Evolutionary conservation across 768 basidiomycete species (phyloP).

Genomic region (Suillus discolor): DNA sequence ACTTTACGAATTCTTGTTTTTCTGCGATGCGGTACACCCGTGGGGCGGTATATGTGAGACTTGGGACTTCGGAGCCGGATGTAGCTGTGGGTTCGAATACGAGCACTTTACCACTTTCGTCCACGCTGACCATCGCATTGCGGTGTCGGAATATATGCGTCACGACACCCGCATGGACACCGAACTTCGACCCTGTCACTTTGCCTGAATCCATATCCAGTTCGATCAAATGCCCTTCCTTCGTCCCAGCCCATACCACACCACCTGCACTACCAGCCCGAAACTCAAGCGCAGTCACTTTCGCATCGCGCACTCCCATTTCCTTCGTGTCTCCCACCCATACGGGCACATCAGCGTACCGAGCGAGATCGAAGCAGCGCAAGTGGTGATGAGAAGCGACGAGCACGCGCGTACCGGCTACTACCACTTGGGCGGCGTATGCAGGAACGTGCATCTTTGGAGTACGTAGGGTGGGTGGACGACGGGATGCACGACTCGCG

Average conservation of each 20-base stretch:
- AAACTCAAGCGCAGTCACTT: constrained; percentile 80
- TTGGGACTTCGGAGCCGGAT: constrained; percentile 41
- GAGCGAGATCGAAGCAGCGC: constrained; percentile 61
- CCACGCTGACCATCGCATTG: constrained; percentile 74
- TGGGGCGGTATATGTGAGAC: constrained; percentile 50
- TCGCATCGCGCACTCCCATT: constrained; percentile 63
- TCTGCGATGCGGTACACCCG: constrained; percentile 73
- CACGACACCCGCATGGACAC: constrained; percentile 67
- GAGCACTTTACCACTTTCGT: constrained; percentile 83
- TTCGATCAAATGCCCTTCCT: constrained; percentile 87
- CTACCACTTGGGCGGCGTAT: constrained; percentile 53
- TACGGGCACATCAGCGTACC: constrained; percentile 41
- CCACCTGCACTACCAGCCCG: constrained; percentile 56
- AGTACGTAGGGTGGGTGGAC: constrained; percentile 43
- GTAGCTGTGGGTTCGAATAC: constrained; percentile 60
- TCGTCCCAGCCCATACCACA: constrained; percentile 85
- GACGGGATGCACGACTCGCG: constrained; percentile 66
- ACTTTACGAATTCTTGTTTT: constrained; percentile 76
- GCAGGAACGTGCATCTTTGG: constrained; percentile 57
- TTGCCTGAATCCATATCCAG: constrained; percentile 67
- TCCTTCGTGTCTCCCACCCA: constrained; percentile 63
- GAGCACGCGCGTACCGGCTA: constrained; percentile 60
- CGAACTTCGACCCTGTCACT: constrained; percentile 58
- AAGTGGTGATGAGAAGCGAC: constrained; percentile 62
- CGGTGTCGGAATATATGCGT: constrained; percentile 75